Conservation (phyloP, 495 filamentous ascomycete genomes). For the Neurospora discreta region DNA sequence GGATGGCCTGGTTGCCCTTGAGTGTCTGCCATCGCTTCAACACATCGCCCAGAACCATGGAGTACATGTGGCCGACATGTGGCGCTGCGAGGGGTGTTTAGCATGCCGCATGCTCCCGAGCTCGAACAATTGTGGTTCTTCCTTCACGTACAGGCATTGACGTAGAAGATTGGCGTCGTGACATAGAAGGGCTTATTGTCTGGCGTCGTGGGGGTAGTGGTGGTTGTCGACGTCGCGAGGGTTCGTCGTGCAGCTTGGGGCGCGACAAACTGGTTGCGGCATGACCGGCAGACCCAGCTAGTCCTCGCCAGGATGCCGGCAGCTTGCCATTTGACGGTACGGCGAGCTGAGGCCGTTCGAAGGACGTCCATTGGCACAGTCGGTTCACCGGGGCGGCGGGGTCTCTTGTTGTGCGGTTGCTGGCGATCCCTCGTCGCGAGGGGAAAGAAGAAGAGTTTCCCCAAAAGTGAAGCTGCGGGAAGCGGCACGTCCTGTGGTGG, state of each 20-base stretch:
- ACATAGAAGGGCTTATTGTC: slow-evolving; percentile 82
- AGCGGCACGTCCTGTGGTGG: background rate
- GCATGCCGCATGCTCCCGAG: background rate
- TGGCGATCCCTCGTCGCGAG: background rate
- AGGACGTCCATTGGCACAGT: slow-evolving; percentile 1
- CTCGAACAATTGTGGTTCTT: background rate
- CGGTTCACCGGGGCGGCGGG: background rate
- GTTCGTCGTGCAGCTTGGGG: slow-evolving; percentile 3
- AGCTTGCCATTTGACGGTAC: slow-evolving; percentile 1
- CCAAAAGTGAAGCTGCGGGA: background rate
- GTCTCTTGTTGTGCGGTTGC: background rate
- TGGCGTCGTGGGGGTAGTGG: background rate
- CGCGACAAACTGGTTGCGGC: slow-evolving; percentile 4
- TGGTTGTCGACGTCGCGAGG: background rate
- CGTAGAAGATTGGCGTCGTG: slow-evolving; percentile 97
- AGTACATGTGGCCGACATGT: slow-evolving; percentile 91
- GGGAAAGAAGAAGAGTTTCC: background rate
- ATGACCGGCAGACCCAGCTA: slow-evolving; percentile 4
- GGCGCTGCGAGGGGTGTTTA: slow-evolving; percentile 48
- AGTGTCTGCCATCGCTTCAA: slow-evolving; percentile 88
- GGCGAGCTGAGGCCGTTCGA: slow-evolving; percentile 2
- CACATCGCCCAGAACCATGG: slow-evolving; percentile 81
- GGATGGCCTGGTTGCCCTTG: slow-evolving; percentile 52
- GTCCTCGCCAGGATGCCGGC: background rate
- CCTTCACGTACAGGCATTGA: slow-evolving; percentile 71